These are phyloP conservation scores for Erodium trifolium DNA, from an alignment of 441 rosid species.

Conservation along the genomic window DNA sequence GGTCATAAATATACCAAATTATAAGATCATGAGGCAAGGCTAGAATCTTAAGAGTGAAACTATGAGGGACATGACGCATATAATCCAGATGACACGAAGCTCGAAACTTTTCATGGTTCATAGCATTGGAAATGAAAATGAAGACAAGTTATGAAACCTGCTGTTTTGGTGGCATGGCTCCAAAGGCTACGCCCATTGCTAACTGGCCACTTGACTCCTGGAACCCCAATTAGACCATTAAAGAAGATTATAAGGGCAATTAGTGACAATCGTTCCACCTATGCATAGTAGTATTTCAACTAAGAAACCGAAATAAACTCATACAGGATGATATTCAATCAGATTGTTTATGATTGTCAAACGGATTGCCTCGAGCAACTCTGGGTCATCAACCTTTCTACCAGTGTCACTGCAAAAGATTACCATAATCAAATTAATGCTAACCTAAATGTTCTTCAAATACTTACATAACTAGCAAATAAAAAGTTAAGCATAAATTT, in stretches of 20 bases:
- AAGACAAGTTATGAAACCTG: constrained; percentile 27
- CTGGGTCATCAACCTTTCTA: constrained; percentile 89
- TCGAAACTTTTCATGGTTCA: neutral
- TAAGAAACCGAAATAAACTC: neutral
- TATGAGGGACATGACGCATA: no score
- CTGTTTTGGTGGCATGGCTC: constrained; percentile 63
- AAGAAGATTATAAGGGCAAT: constrained; percentile 12
- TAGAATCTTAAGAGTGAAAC: no score
- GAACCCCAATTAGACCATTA: constrained; percentile 22
- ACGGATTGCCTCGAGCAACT: constrained; percentile 91
- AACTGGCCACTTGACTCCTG: constrained; percentile 95
- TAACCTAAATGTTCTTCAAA: no score
- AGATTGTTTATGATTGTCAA: constrained; percentile 85
- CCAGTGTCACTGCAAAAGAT: constrained; percentile 66
- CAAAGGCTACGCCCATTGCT: constrained; percentile 92
- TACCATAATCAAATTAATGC: constrained; percentile 10
- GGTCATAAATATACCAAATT: no score
- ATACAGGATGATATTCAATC: constrained; percentile 89
- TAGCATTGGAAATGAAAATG: neutral
- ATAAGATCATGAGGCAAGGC: no score
- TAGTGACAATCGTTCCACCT: neutral
- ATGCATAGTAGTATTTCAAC: no score
- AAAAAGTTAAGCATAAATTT: constrained; percentile 18
- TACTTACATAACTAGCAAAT: no score
- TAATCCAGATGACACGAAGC: no score